These are phyloP conservation scores for Aspergillus arachidicola DNA, from an alignment of 2,329 filamentous ascomycete genomes.

Conservation along the genomic window DNA sequence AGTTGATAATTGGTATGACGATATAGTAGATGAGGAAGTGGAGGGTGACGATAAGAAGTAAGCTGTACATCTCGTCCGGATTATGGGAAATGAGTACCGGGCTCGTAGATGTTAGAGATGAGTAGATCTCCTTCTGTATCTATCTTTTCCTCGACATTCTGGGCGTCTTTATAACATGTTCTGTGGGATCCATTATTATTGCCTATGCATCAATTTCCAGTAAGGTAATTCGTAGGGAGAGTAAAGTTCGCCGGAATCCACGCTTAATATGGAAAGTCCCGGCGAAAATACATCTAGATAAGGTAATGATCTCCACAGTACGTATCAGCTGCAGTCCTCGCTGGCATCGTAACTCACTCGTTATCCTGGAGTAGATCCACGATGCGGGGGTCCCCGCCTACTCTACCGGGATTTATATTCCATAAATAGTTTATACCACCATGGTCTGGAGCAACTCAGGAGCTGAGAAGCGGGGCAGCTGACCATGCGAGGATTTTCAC, in stretches of 20 bases:
- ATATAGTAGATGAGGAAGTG: slow-evolving; percentile 9
- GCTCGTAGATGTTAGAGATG: background rate
- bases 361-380: background rate
- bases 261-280: background rate
- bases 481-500: background rate
- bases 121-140: background rate
- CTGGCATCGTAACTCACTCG: background rate
- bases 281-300: background rate
- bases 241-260: background rate
- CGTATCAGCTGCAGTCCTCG: background rate
- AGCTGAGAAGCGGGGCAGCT: background rate
- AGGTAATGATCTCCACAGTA: background rate
- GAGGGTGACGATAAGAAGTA: background rate
- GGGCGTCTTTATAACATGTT: background rate
- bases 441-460: background rate
- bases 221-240: background rate
- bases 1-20: slow-evolving; percentile 16
- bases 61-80: background rate
- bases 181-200: background rate
- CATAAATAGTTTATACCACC: background rate
- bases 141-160: background rate
- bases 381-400: background rate
- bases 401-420: background rate
- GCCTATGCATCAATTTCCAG: background rate
- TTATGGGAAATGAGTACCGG: background rate